Evolutionary conservation across 1,284 basidiomycete genomes (phyloP), one percentile per base, ranked within the genome.

Genomic region (Limonomyces culmigenus): DNA sequence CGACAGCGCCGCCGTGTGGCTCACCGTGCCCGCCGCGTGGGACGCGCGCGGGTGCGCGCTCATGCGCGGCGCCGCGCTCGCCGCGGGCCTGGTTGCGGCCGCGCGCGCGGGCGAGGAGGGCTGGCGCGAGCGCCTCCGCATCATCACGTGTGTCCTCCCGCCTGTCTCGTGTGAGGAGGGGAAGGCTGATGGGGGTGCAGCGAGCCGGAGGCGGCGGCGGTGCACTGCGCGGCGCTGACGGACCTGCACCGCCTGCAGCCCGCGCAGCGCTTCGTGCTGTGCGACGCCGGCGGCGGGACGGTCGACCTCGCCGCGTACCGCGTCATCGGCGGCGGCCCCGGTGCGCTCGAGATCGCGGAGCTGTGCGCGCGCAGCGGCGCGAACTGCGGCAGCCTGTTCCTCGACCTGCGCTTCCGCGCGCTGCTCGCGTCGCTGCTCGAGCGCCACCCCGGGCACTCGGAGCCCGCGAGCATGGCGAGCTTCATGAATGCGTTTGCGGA

Each of bases 401-500:
- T 87, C 39, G 84, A 87, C 55, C 56, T 87, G 36, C 67, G 81
- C 41, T 87, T 87, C 58, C 66, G 75, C 17, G 77, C 79, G 43
- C 65, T 87, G 8, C 75, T 87, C 36, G 68, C 66, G 42, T 66
- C 62, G 42, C 62, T 81, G 44, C 57, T 88, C 39, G 64, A 62
- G 17, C 72, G 78, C 46, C 84, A 87, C 45, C 81, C 84, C 12
- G 73, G 66, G 1, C 84, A 87, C 53, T 65, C 86, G 15, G 81
- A 87, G 48, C 56, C 70, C 2, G 70, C 76, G 10, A 83, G 77
- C 40, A 53, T 85, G 43, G 78, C 79, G 2, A 80, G 79, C 53
- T 87, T 86, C 51, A 81, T 83, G 77, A 75, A 84, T 46, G 70
- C 76, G 2, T 86, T 86, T 46, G 76, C 75, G 43, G 80, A 87